Conservation (phyloP, 805 yeast genomes). For the Nakazawaea sp. region DNA sequence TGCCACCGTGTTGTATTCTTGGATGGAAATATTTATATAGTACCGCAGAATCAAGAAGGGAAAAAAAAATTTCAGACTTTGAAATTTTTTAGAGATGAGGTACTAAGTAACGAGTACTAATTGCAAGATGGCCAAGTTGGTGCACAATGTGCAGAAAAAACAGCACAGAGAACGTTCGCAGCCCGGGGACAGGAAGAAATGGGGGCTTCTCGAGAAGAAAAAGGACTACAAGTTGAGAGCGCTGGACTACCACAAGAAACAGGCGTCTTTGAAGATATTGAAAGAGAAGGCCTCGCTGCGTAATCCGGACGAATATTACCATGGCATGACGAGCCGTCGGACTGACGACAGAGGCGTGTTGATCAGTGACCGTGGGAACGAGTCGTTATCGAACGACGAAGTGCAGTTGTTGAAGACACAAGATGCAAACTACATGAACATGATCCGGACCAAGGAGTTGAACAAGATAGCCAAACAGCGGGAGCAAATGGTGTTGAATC, state of each 20-base stretch:
- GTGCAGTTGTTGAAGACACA: constrained; percentile 82
- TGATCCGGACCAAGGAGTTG: constrained; percentile 64
- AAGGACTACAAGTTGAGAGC: constrained; percentile 65
- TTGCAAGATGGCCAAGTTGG: constrained; percentile 64
- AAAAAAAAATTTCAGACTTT: no score
- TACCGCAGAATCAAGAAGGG: no score
- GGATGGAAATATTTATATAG: no score
- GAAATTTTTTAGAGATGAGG: no score
- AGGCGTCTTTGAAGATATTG: constrained; percentile 61
- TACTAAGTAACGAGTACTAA: no score
- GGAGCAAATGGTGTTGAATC: constrained; percentile 39
- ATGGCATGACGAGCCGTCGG: constrained; percentile 72
- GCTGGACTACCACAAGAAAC: constrained; percentile 49
- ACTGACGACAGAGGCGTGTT: constrained; percentile 69
- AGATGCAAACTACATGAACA: constrained; percentile 79
- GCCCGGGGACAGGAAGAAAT: constrained; percentile 61
- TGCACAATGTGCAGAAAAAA: constrained; percentile 89
- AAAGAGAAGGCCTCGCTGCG: constrained; percentile 64
- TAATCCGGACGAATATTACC: constrained; percentile 95
- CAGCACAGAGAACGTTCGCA: constrained; percentile 96
- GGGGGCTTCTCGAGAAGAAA: constrained; percentile 90
- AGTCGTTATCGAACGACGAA: constrained; percentile 61
- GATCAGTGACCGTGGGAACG: constrained; percentile 58
- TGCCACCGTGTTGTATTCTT: no score
- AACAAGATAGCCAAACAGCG: constrained; percentile 55